Evolutionary conservation across 495 filamentous ascomycete genomes (phyloP), one percentile per base, ranked within the genome.

Genomic region (Pyronema domesticum): DNA sequence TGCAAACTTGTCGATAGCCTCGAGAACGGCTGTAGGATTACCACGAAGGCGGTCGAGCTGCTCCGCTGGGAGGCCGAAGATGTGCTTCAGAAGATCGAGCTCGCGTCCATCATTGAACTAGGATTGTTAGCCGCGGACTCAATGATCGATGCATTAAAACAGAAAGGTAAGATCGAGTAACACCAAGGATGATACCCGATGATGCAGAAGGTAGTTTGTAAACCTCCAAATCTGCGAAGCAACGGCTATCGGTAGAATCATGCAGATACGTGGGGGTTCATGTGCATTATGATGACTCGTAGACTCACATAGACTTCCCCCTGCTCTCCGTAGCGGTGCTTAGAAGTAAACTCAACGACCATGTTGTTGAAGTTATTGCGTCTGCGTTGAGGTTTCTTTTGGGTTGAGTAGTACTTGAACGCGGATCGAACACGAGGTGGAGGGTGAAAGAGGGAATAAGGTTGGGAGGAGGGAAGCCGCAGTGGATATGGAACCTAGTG

Each of bases 81-180:
- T 71, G 63, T 75, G 83, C 47, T 82, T 74, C 1, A 89, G 72
- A 0, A 89, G 74, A 49, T 83, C 78, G 35, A 79, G 73, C 60
- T 89, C 83, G n/a, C 81, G 76, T 39, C 81, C 81, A 60, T 83
- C 79, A 56, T 85, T 73, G 53, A 77, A 80, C 75, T 75, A 53
- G 55, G 44, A 11, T 15, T 45, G 42, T 54, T 54, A 54, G 52
- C 36, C 6, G 8, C 7, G 40, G 52, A 7, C 13, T 14, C 14
- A 34, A n/a, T 14, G 17, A 53, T 17, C 9, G 51, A 44, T 34
- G 51, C 23, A 30, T 30, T 30, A 30, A 30, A 30, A 30, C 23
- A 30, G 23, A 30, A 30, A 30, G 23, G 23, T 5, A 30, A 30
- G 23, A 30, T 30, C 23, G 23, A 30, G 23, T 30, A 30, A 30